Evolutionary conservation across 495 filamentous ascomycete genomes (phyloP), one percentile per base, ranked within the genome.

Genomic region (Lasiosphaeriaceae sp.): DNA sequence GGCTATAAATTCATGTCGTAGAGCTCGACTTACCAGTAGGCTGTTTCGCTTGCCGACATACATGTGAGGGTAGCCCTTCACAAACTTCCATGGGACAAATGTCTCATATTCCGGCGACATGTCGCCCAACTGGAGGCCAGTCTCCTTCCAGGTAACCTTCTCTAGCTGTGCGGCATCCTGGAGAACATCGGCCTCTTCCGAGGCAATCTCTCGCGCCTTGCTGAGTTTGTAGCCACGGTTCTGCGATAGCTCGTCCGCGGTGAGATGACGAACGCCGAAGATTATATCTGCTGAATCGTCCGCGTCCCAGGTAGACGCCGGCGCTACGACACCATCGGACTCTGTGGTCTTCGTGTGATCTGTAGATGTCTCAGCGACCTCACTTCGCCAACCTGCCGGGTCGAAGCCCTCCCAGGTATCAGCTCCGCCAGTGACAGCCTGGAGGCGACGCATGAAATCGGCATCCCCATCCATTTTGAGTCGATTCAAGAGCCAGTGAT

Each of bases 31-130:
- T 53, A 80, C 80, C 8, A 61, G 61, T 63, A 80, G 65, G 11
- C 70, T 66, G 46, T 79, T 71, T 0, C 71, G 50, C 21, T 73
- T 74, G 39, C 74, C 70, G 52, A 86, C 71, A 60, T 83, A 87
- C 47, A 71, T 78, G 66, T 84, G 81, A 0, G 84, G 83, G 60
- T 84, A 91, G 35, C 74, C 77, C 35, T 65, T 74, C 31, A 92
- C 70, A 0, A 83, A 73, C 14, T 74, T 62, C 57, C 86, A 83
- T 1, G 87, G 84, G 53, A 75, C 82, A 68, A 91, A 92, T 5
- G 11, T 5, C 43, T 55, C n/a, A 2, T 43, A 56, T 11, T 64
- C 50, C 7, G 52, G 19, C 11, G 68, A 60, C 9, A 50, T 8
- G 0, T 75, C 67, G 12, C 73, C 75, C 22, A 53, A 24, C 11